Evolutionary conservation across 2,329 filamentous ascomycete species (phyloP).

Genomic region (Pseudogymnoascus destructans): DNA sequence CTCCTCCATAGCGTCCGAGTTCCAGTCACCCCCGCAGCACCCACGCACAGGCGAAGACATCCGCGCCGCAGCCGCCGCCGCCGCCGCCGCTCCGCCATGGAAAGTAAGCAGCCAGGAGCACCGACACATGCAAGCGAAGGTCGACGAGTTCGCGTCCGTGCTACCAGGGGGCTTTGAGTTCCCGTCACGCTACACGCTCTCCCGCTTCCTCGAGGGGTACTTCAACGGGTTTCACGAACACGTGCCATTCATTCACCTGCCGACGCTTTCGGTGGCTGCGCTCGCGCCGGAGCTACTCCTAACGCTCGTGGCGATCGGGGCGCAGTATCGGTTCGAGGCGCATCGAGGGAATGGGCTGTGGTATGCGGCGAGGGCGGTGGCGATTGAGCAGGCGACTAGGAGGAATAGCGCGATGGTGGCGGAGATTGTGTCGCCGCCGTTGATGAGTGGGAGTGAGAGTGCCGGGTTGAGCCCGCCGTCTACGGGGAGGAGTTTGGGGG

Average conservation of each 20-base stretch:
- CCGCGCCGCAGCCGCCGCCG: neutral
- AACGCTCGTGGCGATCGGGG: constrained; percentile 53
- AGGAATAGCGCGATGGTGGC: constrained; percentile 38
- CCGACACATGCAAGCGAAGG: constrained; percentile 41
- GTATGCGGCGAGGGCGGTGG: constrained; percentile 47
- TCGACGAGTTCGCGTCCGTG: constrained; percentile 48
- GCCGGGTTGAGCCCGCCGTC: neutral
- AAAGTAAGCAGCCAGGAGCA: constrained; percentile 42
- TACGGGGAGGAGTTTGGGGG: neutral
- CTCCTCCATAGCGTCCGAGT: neutral
- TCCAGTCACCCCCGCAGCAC: neutral
- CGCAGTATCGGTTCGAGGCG: constrained; percentile 51
- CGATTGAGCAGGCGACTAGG: constrained; percentile 44
- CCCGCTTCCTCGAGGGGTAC: constrained; percentile 57
- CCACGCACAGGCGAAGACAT: neutral
- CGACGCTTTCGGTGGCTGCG: constrained; percentile 50
- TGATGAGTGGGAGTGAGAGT: constrained; percentile 10
- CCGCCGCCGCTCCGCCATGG: constrained; percentile 25
- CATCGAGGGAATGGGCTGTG: constrained; percentile 46
- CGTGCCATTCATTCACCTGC: constrained; percentile 52
- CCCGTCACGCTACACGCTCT: constrained; percentile 55
- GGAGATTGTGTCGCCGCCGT: constrained; percentile 10
- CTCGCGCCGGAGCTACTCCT: constrained; percentile 55
- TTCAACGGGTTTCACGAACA: constrained; percentile 52
- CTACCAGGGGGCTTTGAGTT: constrained; percentile 51